These are phyloP conservation scores for Claviceps monticola DNA, from an alignment of 2,329 filamentous ascomycete species.

Conservation along the genomic window DNA sequence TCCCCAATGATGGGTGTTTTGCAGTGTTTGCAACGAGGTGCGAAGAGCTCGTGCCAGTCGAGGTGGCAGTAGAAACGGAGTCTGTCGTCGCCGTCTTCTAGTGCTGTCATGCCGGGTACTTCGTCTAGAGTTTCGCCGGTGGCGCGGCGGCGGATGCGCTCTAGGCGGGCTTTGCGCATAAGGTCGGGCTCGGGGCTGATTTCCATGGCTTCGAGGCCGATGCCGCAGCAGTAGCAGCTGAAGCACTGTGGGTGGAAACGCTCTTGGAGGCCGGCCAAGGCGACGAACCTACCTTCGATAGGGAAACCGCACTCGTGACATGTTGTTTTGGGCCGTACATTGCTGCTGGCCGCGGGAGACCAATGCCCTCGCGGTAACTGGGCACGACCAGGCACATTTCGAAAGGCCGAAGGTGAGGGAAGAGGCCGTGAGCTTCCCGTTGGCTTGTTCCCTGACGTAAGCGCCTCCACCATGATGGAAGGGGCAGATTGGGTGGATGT, in stretches of 20 bases:
- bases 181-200: slow-evolving; percentile 84
- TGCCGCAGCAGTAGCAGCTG: slow-evolving; percentile 74
- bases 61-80: slow-evolving; percentile 91
- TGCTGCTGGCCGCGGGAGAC: slow-evolving; percentile 38
- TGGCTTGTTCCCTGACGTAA: slow-evolving; percentile 30
- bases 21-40: slow-evolving; percentile 88
- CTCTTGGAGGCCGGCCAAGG: slow-evolving; percentile 54
- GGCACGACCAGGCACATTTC: slow-evolving; percentile 19
- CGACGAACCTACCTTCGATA: slow-evolving; percentile 84
- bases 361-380: slow-evolving; percentile 39
- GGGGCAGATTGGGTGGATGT: slow-evolving; percentile 26
- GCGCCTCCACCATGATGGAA: slow-evolving; percentile 25
- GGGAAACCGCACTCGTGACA: slow-evolving; percentile 75
- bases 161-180: slow-evolving; percentile 55
- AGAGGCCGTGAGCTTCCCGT: slow-evolving; percentile 19
- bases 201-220: slow-evolving; percentile 82
- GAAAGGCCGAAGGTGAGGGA: slow-evolving; percentile 29
- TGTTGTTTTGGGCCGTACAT: slow-evolving; percentile 46
- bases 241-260: slow-evolving; percentile 94
- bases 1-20: slow-evolving; percentile 93
- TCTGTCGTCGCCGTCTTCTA: slow-evolving; percentile 58
- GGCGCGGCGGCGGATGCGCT: slow-evolving; percentile 52
- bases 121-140: slow-evolving; percentile 47
- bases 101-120: slow-evolving; percentile 46
- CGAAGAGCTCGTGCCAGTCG: slow-evolving; percentile 95